Evolutionary conservation across 2,329 filamentous ascomycete species (phyloP).

Genomic region (Pseudogymnoascus sp.): DNA sequence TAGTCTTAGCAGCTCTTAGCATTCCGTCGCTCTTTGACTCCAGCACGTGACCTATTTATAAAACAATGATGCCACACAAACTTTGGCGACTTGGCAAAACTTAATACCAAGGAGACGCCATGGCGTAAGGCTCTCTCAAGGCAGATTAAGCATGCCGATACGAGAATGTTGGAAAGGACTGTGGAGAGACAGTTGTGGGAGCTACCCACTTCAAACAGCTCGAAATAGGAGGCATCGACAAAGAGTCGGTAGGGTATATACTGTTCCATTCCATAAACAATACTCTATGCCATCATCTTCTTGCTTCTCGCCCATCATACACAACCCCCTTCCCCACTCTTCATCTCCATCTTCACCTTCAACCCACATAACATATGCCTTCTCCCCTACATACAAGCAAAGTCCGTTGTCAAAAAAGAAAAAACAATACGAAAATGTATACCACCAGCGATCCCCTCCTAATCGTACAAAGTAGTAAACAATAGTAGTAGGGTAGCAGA

Average conservation of each 20-base stretch:
- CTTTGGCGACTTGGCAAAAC: neutral
- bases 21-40: neutral
- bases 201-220: neutral
- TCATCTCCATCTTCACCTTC: neutral
- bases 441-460: neutral
- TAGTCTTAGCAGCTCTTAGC: neutral
- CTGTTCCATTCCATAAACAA: neutral
- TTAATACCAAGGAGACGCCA: neutral
- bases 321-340: neutral
- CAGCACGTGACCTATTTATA: neutral
- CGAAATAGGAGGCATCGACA: neutral
- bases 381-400: neutral
- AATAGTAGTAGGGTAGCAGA: neutral
- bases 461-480: neutral
- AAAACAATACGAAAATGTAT: neutral
- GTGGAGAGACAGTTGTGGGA: neutral
- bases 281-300: neutral
- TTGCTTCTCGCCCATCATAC: neutral
- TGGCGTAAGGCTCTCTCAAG: neutral
- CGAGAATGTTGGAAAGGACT: neutral
- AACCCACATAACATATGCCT: no score
- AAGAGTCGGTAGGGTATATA: neutral
- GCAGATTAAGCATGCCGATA: neutral
- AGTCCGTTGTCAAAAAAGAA: neutral
- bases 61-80: neutral